Base-by-base conservation (phyloP, 2,329 filamentous ascomycete genomes). In the Pyrenophora teres region DNA sequence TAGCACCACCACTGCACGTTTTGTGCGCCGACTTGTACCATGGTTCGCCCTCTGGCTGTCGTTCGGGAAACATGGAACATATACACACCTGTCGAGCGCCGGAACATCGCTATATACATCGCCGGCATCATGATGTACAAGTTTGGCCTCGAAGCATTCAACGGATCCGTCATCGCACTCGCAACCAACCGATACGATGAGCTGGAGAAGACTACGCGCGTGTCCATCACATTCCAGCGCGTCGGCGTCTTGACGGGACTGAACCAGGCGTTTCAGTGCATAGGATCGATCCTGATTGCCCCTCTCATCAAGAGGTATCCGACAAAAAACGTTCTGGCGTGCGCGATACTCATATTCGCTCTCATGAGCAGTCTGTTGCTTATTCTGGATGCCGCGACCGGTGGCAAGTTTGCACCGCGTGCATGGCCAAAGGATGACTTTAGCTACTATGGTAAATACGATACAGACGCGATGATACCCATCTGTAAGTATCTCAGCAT, bases 101-200 rank as follows among this genome's bases (percentile, higher is more conserved):
- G 76, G 43, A 67, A 65, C 47, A 67, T 65, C 40, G 56, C 52
- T 19, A 62, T 67, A 12, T 81, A 81, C 63, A 78, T 80, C 41
- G 55, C 68, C 6, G 79, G 78, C 5, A 80, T 81, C 50, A 81
- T 81, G 77, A 65, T 79, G 37, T 81, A 81, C 69, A 81, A 81
- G 58, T 80, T 81, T 50, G 79, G 78, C 21, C 71, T 80, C 10
- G 78, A 80, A 59, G 78, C 77, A 8, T 81, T 81, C 68, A 80
- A 79, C 60, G 79, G 79, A 1, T 80, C 78, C 27, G 74, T 81
- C 56, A 75, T 77, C 32, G 77, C 77, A 9, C 70, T 80, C 2
- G 78, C 78, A 9, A 80, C 77, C 3, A 81, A 81, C 56, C 72
- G 78, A 43, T 81, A 80, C 64, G 78, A 80, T 63, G 76, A 75